phyloP scores from a whole-genome alignment of 2,329 filamentous ascomycete species.

The Fusarium irregulare region DNA sequence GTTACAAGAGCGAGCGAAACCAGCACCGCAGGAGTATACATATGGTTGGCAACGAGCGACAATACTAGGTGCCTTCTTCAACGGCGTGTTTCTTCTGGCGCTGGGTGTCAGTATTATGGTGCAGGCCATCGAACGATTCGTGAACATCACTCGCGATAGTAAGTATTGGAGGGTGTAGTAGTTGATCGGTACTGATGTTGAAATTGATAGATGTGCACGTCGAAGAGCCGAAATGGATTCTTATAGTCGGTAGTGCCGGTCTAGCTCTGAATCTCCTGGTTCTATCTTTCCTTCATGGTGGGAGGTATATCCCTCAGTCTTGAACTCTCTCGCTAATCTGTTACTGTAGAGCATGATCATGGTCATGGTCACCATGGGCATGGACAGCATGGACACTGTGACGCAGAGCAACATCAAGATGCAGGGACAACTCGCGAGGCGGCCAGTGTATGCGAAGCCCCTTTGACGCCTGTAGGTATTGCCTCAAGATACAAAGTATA shows the following conservation, averaged over 20 bases:
- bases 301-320: constrained; percentile 15
- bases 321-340: constrained; percentile 5
- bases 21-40: constrained; percentile 63
- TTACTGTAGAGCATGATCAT: constrained; percentile 48
- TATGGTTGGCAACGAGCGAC: constrained; percentile 83
- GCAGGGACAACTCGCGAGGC: constrained; percentile 15
- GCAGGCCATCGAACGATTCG: constrained; percentile 78
- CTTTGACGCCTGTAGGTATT: constrained; percentile 32
- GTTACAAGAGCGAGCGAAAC: constrained; percentile 65
- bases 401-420: constrained; percentile 15
- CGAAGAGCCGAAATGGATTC: constrained; percentile 71
- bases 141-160: constrained; percentile 61
- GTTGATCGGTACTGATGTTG: constrained; percentile 20
- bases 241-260: constrained; percentile 77
- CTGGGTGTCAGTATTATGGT: constrained; percentile 78
- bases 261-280: constrained; percentile 75
- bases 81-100: constrained; percentile 78
- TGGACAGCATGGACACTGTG: constrained; percentile 18
- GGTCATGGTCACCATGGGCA: constrained; percentile 54
- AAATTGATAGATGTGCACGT: constrained; percentile 67
- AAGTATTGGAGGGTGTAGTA: constrained; percentile 35
- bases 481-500: neutral
- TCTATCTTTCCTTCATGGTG: constrained; percentile 73
- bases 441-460: constrained; percentile 25
- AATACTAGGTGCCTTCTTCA: constrained; percentile 83